Evolutionary conservation across 495 filamentous ascomycete genomes (phyloP), one percentile per base, ranked within the genome.

Genomic region (Tuber indicum): DNA sequence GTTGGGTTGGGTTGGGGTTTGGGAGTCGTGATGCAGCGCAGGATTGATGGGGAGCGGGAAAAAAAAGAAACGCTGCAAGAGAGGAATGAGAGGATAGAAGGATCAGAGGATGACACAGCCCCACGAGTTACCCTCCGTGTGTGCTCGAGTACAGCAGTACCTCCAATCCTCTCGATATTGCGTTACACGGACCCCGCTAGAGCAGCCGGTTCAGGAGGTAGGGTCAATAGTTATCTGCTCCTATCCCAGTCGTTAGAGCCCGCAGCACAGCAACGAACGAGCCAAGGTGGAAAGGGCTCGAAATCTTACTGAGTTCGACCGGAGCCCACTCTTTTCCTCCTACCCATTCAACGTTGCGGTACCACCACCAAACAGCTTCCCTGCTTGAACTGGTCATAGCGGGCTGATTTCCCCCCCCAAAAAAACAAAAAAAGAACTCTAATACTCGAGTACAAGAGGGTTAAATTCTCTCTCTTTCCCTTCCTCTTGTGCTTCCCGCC

Each of bases 301-400:
- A 73, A 75, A 69, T 36, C 74, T 49, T 52, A 73, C 45, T 71
- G 76, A 66, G 72, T 47, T 79, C 71, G 72, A 77, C 73, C 71
- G 79, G 78, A 77, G 77, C 73, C 77, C 77, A 71, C 62, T 73
- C 74, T 66, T 75, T 41, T 46, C 58, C 73, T 76, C 74, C 58
- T 46, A 80, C 74, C 44, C 69, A 26, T 70, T 70, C 71, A 74
- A 78, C 76, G 74, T 80, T 74, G 74, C 77, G 79, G 52, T 75
- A 79, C 78, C 76, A 58, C 74, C 77, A 74, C 75, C 66, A 72
- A 80, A 77, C 77, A 76, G 74, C 78, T 44, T 32, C 74, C 78
- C 75, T 70, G 77, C 73, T 58, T 47, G 71, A 76, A 73, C 75
- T 62, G 70, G 58, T 36, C 26, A 66, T 66, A 66, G 58, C 58